Percentiles rank a stretch among this genome's conserved stretches.
phyloP scores from a whole-genome alignment of 208 protist genomes.

The Leishmania braziliensis region DNA sequence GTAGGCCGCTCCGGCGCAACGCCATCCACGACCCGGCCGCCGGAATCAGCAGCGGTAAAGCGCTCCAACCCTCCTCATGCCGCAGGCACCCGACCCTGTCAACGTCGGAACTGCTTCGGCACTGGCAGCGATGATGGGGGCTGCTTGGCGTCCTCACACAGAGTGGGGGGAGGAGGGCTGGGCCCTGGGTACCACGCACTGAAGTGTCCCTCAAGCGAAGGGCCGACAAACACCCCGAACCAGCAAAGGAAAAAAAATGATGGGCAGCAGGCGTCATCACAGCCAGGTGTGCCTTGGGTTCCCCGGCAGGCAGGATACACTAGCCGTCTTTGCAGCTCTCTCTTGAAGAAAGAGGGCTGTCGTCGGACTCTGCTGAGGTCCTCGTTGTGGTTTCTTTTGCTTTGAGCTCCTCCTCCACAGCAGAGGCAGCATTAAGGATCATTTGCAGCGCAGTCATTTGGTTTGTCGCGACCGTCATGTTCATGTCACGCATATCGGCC shows the following conservation, averaged over 20 bases:
- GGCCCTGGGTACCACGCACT: background rate
- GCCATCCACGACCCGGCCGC: background rate
- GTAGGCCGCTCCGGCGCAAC: background rate
- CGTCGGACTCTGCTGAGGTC: too few species aligned
- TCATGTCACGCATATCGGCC: slow-evolving; percentile 52
- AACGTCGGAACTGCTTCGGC: background rate
- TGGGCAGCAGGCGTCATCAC: background rate
- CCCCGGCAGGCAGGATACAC: background rate
- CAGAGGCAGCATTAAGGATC: slow-evolving; percentile 49
- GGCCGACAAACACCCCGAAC: background rate
- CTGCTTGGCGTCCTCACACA: too few species aligned
- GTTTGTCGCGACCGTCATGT: slow-evolving; percentile 51
- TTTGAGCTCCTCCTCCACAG: slow-evolving; percentile 4
- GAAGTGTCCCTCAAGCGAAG: background rate
- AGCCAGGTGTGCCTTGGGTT: background rate
- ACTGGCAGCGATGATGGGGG: too few species aligned
- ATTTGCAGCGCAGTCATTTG: slow-evolving; percentile 62
- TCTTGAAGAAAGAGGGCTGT: background rate
- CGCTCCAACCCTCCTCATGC: background rate
- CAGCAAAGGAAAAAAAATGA: background rate
- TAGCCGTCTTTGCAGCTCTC: background rate
- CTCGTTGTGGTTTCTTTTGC: background rate
- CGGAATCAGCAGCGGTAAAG: background rate
- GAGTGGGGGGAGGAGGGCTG: too few species aligned
- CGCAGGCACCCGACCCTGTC: background rate